Evolutionary conservation across 768 basidiomycete genomes (phyloP).

Genomic region (Rhodotorula graminis): DNA sequence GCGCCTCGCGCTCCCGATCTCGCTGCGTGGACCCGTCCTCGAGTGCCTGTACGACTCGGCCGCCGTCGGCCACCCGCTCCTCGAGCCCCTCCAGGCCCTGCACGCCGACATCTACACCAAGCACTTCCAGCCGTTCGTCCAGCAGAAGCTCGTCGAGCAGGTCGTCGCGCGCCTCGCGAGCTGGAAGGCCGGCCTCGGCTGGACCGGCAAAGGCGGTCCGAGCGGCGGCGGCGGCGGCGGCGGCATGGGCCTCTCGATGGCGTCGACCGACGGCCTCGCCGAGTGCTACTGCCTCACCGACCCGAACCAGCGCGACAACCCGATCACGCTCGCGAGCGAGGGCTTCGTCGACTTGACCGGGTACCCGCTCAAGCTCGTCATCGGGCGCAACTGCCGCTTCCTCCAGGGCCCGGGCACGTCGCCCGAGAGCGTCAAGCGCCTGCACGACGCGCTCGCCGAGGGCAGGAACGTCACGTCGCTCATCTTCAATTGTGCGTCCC

Average conservation of each 20-base stretch:
- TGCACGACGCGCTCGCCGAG: constrained; percentile 19
- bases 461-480: constrained; percentile 20
- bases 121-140: constrained; percentile 16
- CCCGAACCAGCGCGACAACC: constrained; percentile 20
- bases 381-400: constrained; percentile 37
- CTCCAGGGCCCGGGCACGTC: constrained; percentile 32
- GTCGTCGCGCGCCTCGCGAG: constrained; percentile 8
- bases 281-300: constrained; percentile 23
- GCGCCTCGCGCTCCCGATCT: constrained; percentile 27
- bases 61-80: neutral
- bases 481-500: constrained; percentile 24
- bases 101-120: neutral
- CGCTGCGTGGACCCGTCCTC: constrained; percentile 24
- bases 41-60: neutral
- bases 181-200: neutral
- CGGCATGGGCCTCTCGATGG: neutral
- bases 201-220: neutral
- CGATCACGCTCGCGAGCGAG: constrained; percentile 20
- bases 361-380: constrained; percentile 10
- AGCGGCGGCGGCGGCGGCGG: neutral
- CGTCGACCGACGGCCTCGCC: constrained; percentile 10
- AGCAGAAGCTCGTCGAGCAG: constrained; percentile 16
- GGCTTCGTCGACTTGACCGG: constrained; percentile 27
- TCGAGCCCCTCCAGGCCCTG: constrained; percentile 14
- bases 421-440: neutral